Percentiles rank a stretch among this genome's conserved stretches.
These are phyloP conservation scores for Lolium rigidum DNA, from an alignment of 176 grass and related monocot genomes.

Conservation along the genomic window DNA sequence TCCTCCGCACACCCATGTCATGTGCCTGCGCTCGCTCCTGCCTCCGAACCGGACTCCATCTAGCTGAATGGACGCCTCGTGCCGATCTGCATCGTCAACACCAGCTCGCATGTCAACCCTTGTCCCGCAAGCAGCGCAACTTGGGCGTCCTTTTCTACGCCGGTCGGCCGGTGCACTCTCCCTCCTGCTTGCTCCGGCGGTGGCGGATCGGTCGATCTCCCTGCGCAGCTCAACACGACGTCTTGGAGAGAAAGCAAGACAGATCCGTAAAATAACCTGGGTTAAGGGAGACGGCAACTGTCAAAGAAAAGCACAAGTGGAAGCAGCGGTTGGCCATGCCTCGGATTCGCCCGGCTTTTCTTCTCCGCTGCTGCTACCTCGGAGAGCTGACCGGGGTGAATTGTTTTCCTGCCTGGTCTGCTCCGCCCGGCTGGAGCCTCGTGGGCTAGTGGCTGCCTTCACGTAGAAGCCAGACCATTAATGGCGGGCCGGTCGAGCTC, in stretches of 20 bases:
- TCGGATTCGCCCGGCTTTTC: constrained; percentile 29
- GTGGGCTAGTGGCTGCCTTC: constrained; percentile 12
- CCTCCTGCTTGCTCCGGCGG: no score
- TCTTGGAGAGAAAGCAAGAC: background rate
- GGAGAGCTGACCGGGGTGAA: constrained; percentile 6
- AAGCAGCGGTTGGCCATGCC: background rate
- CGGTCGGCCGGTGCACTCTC: no score
- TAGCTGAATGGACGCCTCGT: background rate
- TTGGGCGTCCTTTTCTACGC: constrained; percentile 7
- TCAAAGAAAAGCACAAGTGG: background rate
- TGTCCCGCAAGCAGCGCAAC: background rate
- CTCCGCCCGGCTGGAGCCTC: background rate
- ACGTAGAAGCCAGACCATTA: constrained; percentile 46
- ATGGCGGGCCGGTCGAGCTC: constrained; percentile 9
- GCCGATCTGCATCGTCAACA: background rate
- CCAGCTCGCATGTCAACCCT: constrained; percentile 26
- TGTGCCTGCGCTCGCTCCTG: background rate
- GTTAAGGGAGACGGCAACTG: background rate
- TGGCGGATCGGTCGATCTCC: background rate
- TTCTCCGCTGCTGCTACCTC: background rate
- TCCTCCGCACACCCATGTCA: constrained; percentile 5
- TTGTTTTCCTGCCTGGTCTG: background rate
- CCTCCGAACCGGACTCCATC: background rate
- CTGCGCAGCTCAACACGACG: background rate
- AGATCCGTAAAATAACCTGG: background rate